Evolutionary conservation across 2,329 filamentous ascomycete species (phyloP), one percentile per base, ranked within the genome.

Genomic region (Tolypocladium ovalisporum): DNA sequence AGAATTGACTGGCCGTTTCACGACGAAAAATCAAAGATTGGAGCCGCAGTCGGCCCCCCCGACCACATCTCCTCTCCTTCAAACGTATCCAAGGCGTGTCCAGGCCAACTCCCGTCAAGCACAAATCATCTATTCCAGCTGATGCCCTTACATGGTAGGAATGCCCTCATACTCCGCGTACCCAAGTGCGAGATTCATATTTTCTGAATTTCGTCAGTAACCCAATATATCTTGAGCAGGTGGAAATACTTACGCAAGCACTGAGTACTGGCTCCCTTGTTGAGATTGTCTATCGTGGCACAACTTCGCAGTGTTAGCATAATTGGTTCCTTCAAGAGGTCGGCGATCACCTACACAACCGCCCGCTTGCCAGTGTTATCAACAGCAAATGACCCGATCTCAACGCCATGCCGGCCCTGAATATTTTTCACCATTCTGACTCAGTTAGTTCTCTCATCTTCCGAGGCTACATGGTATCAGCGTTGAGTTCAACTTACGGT

Each of bases 351-450:
- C n/a, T 39, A 65, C 35, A 97, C 83, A 19, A 97, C 93, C 0
- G 95, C 92, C 55, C 94, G 82, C 82, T 91, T 94, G 58, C 93
- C 93, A 27, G 83, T 85, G 64, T 83, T 90, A 75, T 97, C 88
- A 42, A 97, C 90, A n/a, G 90, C 91, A 67, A 97, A 97, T 0
- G 89, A 92, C 59, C 94, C 94, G 71, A 99, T 91, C 76, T 97
- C 92, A 4, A 96, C 87, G 24, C 89, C 88, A 70, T 97, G 93
- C 76, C 87, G 89, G 62, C 88, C 85, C 64, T 83, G 83, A 66
- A 97, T 97, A 85, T 78, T 76, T 91, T 95, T 58, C 37, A 97
- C 93, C 13, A 86, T 37, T 2, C 35, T 36, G 2, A 3, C 2
- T 2, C 35, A 12, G 35, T 36, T 36, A 36, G 35, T 36, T 36